phyloP scores from a whole-genome alignment of 805 yeast species.

The Kodamaea leandrae region DNA sequence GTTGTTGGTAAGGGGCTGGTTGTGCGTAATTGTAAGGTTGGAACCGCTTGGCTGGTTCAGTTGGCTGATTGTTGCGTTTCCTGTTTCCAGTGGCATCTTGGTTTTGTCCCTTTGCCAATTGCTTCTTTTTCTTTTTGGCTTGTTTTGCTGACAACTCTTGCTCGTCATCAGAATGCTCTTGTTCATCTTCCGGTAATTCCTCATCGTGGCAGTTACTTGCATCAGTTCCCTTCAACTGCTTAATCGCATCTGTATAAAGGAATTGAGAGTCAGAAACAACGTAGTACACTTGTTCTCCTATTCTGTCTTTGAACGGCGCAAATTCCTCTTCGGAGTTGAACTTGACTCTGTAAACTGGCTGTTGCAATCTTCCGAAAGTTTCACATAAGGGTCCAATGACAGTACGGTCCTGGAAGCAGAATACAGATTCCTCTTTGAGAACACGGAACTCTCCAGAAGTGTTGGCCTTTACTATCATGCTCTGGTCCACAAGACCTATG shows the following conservation, averaged over 20 bases:
- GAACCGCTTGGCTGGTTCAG: slow-evolving; percentile 14
- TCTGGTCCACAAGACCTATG: slow-evolving; percentile 65
- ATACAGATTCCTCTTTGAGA: slow-evolving; percentile 73
- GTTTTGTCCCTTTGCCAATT: slow-evolving; percentile 35
- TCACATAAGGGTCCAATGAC: slow-evolving; percentile 79
- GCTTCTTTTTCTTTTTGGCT: slow-evolving; percentile 56
- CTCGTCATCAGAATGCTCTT: slow-evolving; percentile 94
- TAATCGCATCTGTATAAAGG: slow-evolving; percentile 70
- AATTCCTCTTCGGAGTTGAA: slow-evolving; percentile 53
- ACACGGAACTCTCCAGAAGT: slow-evolving; percentile 83
- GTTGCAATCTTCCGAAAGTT: slow-evolving; percentile 81
- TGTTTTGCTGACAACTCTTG: slow-evolving; percentile 71
- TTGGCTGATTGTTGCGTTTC: slow-evolving; percentile 5
- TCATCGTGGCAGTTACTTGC: slow-evolving; percentile 95
- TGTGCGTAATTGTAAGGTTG: slow-evolving; percentile 24
- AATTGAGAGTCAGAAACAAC: slow-evolving; percentile 82
- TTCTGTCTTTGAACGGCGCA: slow-evolving; percentile 42
- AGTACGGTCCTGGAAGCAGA: slow-evolving; percentile 71
- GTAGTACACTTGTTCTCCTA: slow-evolving; percentile 63
- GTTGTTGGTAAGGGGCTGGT: slow-evolving; percentile 11
- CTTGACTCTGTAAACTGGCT: slow-evolving; percentile 78
- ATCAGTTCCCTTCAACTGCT: slow-evolving; percentile 78
- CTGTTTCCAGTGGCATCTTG: slow-evolving; percentile 6
- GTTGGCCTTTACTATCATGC: slow-evolving; percentile 67
- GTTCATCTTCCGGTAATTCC: slow-evolving; percentile 89